A percentile compares a stretch with the other conserved stretches of the same genome.
Conservation (phyloP, 768 basidiomycete genomes). For the Xanthoconium purpureum region DNA sequence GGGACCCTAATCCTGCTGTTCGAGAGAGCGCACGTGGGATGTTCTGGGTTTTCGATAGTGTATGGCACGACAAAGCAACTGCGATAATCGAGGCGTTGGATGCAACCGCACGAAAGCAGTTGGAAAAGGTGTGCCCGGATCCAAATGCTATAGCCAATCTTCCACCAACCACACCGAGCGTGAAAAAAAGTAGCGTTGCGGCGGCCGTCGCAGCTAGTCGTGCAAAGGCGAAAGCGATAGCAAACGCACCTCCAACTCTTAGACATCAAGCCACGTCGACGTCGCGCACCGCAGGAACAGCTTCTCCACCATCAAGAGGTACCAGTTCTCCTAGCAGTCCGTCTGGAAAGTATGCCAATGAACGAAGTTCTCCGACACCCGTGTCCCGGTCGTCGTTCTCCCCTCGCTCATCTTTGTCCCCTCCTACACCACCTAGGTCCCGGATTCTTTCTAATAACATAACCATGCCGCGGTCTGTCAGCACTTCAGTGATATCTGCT, state of each 20-base stretch:
- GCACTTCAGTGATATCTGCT: slow-evolving; percentile 27
- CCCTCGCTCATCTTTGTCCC: slow-evolving; percentile 45
- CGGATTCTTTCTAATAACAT: slow-evolving; percentile 40
- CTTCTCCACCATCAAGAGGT: slow-evolving; percentile 41
- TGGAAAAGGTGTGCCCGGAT: slow-evolving; percentile 82
- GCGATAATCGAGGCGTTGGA: slow-evolving; percentile 69
- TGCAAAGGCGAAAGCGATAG: slow-evolving; percentile 82
- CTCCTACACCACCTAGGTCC: slow-evolving; percentile 41
- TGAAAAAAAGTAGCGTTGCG: slow-evolving; percentile 79
- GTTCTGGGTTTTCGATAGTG: slow-evolving; percentile 77
- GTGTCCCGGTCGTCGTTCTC: slow-evolving; percentile 47
- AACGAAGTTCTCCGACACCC: slow-evolving; percentile 37
- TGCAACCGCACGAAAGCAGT: slow-evolving; percentile 64
- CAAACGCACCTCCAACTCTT: slow-evolving; percentile 74
- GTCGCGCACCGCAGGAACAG: slow-evolving; percentile 49
- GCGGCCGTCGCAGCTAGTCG: slow-evolving; percentile 89
- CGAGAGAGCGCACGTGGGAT: slow-evolving; percentile 65
- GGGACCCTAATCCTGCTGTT: slow-evolving; percentile 77
- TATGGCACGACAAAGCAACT: slow-evolving; percentile 73
- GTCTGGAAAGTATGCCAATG: slow-evolving; percentile 40
- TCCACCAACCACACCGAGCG: slow-evolving; percentile 51
- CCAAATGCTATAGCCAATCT: slow-evolving; percentile 40
- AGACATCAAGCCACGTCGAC: slow-evolving; percentile 79
- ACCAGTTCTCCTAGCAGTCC: slow-evolving; percentile 42
- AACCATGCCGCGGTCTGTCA: slow-evolving; percentile 43